Conservation (phyloP, 2,329 filamentous ascomycete genomes). For the Scedosporium dehoogii region DNA sequence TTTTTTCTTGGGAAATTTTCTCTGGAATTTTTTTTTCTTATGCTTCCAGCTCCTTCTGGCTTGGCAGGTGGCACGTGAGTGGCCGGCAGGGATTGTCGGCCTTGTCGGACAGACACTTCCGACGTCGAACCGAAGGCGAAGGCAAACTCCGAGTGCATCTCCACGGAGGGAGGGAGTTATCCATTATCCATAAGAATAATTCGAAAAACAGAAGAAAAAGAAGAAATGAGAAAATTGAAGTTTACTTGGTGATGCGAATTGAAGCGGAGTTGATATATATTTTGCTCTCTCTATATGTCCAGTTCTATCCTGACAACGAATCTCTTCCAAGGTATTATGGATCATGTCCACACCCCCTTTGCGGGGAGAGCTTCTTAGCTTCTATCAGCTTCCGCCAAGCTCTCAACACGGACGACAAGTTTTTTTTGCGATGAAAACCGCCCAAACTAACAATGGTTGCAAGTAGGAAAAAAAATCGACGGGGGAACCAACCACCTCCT, state of each 20-base stretch:
- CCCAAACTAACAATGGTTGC: too few species aligned
- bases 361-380: background rate
- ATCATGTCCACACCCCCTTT: background rate
- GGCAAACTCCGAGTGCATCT: background rate
- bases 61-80: background rate
- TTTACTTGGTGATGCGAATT: background rate
- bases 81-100: background rate
- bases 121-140: background rate
- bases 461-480: too few species aligned
- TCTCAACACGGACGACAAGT: background rate
- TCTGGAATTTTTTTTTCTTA: background rate
- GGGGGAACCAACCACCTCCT: too few species aligned
- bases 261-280: background rate
- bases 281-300: conserved; percentile 2
- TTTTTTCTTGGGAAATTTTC: background rate
- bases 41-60: background rate
- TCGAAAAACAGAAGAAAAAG: background rate
- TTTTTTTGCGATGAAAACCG: background rate
- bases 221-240: background rate
- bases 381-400: background rate
- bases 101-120: background rate
- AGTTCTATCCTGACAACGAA: background rate
- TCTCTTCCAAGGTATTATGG: background rate
- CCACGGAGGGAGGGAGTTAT: background rate
- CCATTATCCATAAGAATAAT: background rate